Percentiles rank a stretch among this genome's conserved stretches.
Conservation (phyloP, 345 rosid genomes). For the Luvunga scandens region DNA sequence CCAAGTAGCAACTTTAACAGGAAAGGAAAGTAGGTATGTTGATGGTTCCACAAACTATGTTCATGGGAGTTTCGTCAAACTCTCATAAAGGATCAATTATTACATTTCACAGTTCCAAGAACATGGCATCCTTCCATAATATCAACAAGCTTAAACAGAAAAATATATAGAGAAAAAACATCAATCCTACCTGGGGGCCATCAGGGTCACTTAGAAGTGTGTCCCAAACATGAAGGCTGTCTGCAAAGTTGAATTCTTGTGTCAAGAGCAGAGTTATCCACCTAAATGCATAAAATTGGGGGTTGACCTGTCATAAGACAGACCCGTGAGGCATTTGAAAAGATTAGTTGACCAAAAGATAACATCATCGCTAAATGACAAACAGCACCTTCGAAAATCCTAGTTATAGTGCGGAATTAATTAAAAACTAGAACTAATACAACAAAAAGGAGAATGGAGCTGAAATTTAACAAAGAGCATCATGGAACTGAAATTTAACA, state of each 20-base stretch:
- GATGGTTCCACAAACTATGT: not conserved
- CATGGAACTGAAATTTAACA: not conserved
- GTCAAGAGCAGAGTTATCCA: constrained; percentile 98
- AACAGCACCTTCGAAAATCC: not conserved
- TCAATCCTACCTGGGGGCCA: constrained; percentile 79
- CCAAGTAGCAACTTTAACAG: not conserved
- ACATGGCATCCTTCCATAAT: not conserved
- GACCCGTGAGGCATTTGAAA: constrained; percentile 4
- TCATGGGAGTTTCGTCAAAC: not conserved
- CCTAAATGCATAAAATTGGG: constrained; percentile 96
- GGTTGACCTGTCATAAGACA: constrained; percentile 71
- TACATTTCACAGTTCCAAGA: not conserved
- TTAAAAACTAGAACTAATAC: not conserved
- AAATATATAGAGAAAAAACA: constrained; percentile 1
- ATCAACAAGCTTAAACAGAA: not conserved
- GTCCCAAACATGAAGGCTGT: constrained; percentile 94
- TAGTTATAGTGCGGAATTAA: not conserved
- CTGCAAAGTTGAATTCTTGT: constrained; percentile 89
- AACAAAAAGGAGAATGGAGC: not conserved
- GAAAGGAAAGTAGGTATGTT: not conserved
- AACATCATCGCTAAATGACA: not conserved
- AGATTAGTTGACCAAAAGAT: not conserved
- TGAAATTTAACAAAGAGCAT: not conserved
- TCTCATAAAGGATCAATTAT: not conserved
- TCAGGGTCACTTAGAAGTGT: constrained; percentile 89